Evolutionary conservation across 176 grass and related monocot species (phyloP).

Genomic region (Typha latifolia): DNA sequence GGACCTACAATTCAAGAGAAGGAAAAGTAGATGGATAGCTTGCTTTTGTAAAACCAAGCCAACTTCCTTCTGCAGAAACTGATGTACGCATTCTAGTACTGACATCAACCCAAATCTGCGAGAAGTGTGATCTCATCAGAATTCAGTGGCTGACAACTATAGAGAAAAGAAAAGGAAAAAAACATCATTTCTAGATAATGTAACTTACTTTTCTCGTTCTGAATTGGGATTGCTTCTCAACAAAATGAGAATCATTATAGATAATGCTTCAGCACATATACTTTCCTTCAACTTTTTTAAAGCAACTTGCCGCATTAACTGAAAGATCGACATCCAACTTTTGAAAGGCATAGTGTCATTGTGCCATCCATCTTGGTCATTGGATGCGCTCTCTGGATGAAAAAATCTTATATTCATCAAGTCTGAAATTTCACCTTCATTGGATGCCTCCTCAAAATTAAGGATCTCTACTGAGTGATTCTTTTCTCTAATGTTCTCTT

Average conservation of each 20-base stretch:
- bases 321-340: slow-evolving; percentile 52
- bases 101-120: slow-evolving; percentile 62
- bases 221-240: slow-evolving; percentile 54
- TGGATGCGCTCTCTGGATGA: slow-evolving; percentile 18
- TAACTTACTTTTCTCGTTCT: slow-evolving; percentile 57
- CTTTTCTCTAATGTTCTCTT: slow-evolving; percentile 22
- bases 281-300: slow-evolving; percentile 38
- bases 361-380: slow-evolving; percentile 11
- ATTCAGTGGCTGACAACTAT: background rate
- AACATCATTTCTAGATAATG: background rate
- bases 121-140: slow-evolving; percentile 22
- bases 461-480: background rate
- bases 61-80: slow-evolving; percentile 57
- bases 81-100: slow-evolving; percentile 52
- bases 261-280: slow-evolving; percentile 49
- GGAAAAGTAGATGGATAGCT: slow-evolving; percentile 72
- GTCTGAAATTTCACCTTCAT: slow-evolving; percentile 1
- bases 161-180: slow-evolving; percentile 20
- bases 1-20: slow-evolving; percentile 83
- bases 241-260: slow-evolving; percentile 72
- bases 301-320: slow-evolving; percentile 37
- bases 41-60: slow-evolving; percentile 57
- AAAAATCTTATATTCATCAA: slow-evolving; percentile 5
- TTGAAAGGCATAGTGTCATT: slow-evolving; percentile 34
- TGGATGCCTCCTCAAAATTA: background rate